Base-by-base conservation (phyloP, 2,329 filamentous ascomycete genomes). In the Botryotinia convoluta region DNA sequence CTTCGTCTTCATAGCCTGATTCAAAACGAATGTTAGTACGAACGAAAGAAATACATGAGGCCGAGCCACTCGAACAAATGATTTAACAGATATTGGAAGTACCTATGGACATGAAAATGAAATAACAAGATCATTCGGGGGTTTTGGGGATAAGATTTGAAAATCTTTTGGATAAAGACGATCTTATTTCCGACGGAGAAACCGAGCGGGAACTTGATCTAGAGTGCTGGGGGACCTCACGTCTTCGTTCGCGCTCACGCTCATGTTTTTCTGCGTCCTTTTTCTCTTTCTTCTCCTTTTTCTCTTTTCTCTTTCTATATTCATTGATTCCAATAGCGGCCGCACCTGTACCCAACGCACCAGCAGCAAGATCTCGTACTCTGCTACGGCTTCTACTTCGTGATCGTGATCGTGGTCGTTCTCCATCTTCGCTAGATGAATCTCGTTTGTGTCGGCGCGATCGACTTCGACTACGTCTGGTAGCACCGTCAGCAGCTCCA, bases 301-400 rank as follows among this genome's bases (percentile, higher is more conserved):
- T 82, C 77, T 78, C 79, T 74, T 76, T 86, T 84, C 80, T 82
- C 78, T 89, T 86, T 74, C 86, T 84, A 74, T 86, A 88, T 78
- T 89, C 87, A 79, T 90, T 90, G 73, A 91, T 84, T 0, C 89
- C 89, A 73, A 91, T 86, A 8, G 89, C 89, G 0, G 89, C 88
- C 8, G 89, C 89, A 12, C 87, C 88, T 4, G 86, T 86, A 8
- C 84, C 86, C n/a, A 85, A 83, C 8, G 85, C 86, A 1, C 86
- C 88, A 5, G 85, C 85, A 26, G 88, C 87, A 77, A 89, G 82
- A 70, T 90, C 83, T 61, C 88, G 84, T 32, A 90, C 79, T 71
- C 83, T 84, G 77, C 87, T 90, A 74, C 88, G 83, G 67, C 82
- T 74, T 71, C 75, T 44, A 44, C 59, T 62, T 70, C 45, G 69